These are phyloP conservation scores for Aspergillus ochraceoroseus DNA, from an alignment of 2,329 filamentous ascomycete species.

Conservation along the genomic window DNA sequence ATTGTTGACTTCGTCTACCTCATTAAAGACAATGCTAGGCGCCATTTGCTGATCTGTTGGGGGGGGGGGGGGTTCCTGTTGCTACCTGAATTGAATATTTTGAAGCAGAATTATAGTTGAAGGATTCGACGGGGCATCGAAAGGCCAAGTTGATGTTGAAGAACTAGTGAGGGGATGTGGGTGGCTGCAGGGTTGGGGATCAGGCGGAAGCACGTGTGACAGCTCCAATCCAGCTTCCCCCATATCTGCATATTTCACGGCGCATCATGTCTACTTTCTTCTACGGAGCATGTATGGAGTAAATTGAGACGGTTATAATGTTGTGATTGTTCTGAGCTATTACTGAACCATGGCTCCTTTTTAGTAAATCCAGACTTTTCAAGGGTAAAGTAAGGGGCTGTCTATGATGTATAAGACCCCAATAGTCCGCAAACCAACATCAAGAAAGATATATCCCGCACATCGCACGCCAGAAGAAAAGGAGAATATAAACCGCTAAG, in stretches of 20 bases:
- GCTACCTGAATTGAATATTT: no score
- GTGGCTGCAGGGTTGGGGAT: constrained; percentile 8
- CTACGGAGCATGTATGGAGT: neutral
- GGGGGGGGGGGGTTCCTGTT: no score
- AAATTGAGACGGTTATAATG: no score
- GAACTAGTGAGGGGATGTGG: constrained; percentile 2
- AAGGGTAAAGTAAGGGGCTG: constrained; percentile 14
- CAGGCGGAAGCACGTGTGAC: constrained; percentile 11
- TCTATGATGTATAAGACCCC: constrained; percentile 18
- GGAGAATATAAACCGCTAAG: constrained; percentile 21
- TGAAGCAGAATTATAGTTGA: neutral
- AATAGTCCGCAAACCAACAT: constrained; percentile 19
- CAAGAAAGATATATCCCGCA: constrained; percentile 20
- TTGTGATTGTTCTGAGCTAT: constrained; percentile 8
- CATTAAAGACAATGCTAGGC: constrained; percentile 31
- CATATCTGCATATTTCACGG: neutral
- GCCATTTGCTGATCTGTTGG: constrained; percentile 2
- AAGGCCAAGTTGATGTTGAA: neutral
- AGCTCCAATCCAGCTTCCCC: neutral
- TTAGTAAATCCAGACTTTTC: constrained; percentile 18
- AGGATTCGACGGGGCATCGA: neutral
- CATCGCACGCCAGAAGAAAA: constrained; percentile 16
- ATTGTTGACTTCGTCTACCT: constrained; percentile 49
- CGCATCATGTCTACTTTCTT: neutral
- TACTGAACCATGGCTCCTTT: constrained; percentile 8